phyloP scores from a whole-genome alignment of 106 monocot species.

The Cymbidium sinense region DNA sequence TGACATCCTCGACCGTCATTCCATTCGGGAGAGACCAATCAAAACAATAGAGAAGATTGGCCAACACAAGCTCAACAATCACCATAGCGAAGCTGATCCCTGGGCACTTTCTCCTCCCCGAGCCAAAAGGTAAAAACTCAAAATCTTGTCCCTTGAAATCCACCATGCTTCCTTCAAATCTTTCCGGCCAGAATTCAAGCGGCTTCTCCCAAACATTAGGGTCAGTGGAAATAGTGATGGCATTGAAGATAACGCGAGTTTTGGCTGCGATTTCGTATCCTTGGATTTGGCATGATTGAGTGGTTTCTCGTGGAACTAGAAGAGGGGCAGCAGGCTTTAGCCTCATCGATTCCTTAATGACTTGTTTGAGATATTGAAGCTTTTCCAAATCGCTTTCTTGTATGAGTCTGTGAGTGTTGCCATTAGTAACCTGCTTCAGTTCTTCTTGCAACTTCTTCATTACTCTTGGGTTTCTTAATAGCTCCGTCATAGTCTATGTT shows the following conservation, averaged over 20 bases:
- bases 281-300: not conserved
- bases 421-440: too few relatives aligned
- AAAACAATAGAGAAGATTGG: conserved; percentile 2
- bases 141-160: too few relatives aligned
- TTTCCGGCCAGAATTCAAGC: conserved; percentile 22
- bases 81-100: too few relatives aligned
- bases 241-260: conserved; percentile 83
- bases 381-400: too few relatives aligned
- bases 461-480: conserved; percentile 8
- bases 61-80: too few relatives aligned
- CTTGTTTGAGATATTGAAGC: too few relatives aligned
- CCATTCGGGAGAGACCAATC: conserved; percentile 3
- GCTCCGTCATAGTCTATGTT: conserved; percentile 17
- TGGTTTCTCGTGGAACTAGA: conserved; percentile 12
- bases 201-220: conserved; percentile 19
- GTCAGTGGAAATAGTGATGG: conserved; percentile 58
- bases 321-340: conserved; percentile 16
- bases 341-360: conserved; percentile 21
- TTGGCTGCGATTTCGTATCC: conserved; percentile 31
- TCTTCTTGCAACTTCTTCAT: conserved; percentile 17
- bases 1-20: not conserved
- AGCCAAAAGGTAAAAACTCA: too few relatives aligned
- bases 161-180: too few relatives aligned
- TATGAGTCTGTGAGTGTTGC: too few relatives aligned
- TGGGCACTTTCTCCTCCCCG: too few relatives aligned